Evolutionary conservation across 2,329 filamentous ascomycete genomes (phyloP).

Genomic region (Thermothelomyces thermophilus): DNA sequence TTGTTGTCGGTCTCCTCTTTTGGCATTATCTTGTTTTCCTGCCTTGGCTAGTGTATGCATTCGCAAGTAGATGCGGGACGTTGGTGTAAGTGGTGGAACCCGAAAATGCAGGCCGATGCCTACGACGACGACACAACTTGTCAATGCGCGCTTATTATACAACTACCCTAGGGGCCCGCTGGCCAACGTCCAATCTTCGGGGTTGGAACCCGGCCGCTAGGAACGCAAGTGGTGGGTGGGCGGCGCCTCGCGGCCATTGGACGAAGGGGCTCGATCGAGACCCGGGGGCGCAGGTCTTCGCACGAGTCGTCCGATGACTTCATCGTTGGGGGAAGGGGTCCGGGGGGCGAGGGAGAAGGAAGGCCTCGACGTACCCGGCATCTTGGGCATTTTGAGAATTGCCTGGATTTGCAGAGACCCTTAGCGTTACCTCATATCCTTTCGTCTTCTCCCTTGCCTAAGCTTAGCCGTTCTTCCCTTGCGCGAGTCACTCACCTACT

Average conservation of each 20-base stretch:
- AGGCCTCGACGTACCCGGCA: too few species aligned
- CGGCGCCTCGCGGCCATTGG: conserved; percentile 4
- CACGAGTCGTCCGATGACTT: conserved; percentile 24
- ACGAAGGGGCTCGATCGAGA: neutral
- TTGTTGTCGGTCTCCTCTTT: too few species aligned
- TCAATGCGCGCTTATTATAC: conserved; percentile 1
- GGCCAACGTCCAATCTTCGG: neutral
- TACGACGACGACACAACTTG: neutral
- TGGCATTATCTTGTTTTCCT: neutral
- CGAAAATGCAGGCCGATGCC: neutral
- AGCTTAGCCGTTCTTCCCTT: too few species aligned
- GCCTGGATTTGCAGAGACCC: neutral
- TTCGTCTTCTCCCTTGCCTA: too few species aligned
- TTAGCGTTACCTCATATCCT: neutral
- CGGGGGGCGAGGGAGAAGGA: too few species aligned
- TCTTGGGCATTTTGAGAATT: neutral
- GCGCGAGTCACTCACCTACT: neutral
- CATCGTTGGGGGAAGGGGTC: conserved; percentile 13
- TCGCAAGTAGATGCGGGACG: too few species aligned
- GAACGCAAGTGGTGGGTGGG: neutral
- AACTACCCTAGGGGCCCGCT: neutral
- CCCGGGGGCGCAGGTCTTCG: neutral
- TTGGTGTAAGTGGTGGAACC: too few species aligned
- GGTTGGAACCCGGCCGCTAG: neutral
- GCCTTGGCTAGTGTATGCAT: too few species aligned